Percentiles rank a stretch among this genome's conserved stretches.
These are phyloP conservation scores for Nicotiana tomentosiformis DNA, from an alignment of 257 asterid species.

Conservation along the genomic window DNA sequence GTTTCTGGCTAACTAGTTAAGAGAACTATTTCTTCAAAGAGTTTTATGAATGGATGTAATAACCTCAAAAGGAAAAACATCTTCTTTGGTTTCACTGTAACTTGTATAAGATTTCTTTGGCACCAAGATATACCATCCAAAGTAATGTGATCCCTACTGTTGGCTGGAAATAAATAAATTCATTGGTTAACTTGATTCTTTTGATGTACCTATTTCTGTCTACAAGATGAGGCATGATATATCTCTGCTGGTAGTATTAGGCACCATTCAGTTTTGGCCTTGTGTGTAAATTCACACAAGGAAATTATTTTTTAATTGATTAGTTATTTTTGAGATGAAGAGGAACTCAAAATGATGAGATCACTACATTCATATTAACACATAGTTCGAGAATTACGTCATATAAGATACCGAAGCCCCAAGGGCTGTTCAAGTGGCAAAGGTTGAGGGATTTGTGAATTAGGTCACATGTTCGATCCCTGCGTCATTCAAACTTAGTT, in stretches of 20 bases:
- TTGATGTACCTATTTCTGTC: neutral
- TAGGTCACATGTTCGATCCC: too few species aligned
- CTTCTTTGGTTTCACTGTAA: neutral
- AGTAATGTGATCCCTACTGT: neutral
- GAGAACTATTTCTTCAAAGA: neutral
- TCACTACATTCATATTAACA: neutral
- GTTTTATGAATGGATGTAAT: neutral
- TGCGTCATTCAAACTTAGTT: too few species aligned
- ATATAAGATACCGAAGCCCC: too few species aligned
- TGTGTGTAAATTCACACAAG: neutral
- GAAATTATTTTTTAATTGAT: neutral
- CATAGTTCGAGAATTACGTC: neutral
- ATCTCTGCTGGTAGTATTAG: neutral
- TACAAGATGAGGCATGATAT: neutral
- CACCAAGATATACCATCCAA: neutral
- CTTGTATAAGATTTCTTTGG: neutral
- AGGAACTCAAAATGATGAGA: neutral
- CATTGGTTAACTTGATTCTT: neutral
- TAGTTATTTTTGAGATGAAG: neutral
- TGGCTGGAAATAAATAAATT: neutral
- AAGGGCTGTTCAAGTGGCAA: too few species aligned
- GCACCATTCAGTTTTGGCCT: neutral
- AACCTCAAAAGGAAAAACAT: neutral
- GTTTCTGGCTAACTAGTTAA: neutral
- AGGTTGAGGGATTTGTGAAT: too few species aligned